Evolutionary conservation across 2,329 filamentous ascomycete genomes (phyloP).

Genomic region (Basipetospora chlamydospora): DNA sequence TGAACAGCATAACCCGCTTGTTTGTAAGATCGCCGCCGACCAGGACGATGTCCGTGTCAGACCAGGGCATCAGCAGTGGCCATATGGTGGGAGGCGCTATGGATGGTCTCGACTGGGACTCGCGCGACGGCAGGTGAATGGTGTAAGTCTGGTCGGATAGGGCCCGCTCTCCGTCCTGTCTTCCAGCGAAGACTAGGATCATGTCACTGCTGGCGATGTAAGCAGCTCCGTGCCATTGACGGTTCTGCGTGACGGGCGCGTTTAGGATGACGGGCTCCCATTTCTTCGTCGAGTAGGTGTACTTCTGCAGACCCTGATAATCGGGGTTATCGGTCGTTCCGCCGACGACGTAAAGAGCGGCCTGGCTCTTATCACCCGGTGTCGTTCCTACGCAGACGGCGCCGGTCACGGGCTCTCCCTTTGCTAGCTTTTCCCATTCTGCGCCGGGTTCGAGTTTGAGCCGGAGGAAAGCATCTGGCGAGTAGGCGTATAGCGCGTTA

Average conservation of each 20-base stretch:
- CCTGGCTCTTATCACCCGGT: conserved; percentile 39
- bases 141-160: conserved; percentile 63
- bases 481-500: conserved; percentile 75
- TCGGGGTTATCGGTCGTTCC: conserved; percentile 36
- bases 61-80: conserved; percentile 65
- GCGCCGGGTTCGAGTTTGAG: conserved; percentile 54
- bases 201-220: conserved; percentile 57
- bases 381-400: conserved; percentile 63
- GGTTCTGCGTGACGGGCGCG: conserved; percentile 46
- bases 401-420: conserved; percentile 57
- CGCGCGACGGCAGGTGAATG: conserved; percentile 51
- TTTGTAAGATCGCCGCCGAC: conserved; percentile 53
- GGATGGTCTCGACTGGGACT: conserved; percentile 38
- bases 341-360: conserved; percentile 69
- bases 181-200: conserved; percentile 72
- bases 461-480: conserved; percentile 59
- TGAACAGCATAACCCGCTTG: conserved; percentile 59
- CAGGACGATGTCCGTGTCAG: conserved; percentile 54
- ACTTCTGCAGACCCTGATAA: conserved; percentile 65
- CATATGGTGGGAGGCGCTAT: conserved; percentile 46
- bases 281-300: conserved; percentile 35
- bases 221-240: conserved; percentile 58
- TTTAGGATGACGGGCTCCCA: conserved; percentile 33
- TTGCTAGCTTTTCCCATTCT: conserved; percentile 52
- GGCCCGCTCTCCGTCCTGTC: conserved; percentile 39